Evolutionary conservation across 768 basidiomycete genomes (phyloP).

Genomic region (Kwoniella dejecticola): DNA sequence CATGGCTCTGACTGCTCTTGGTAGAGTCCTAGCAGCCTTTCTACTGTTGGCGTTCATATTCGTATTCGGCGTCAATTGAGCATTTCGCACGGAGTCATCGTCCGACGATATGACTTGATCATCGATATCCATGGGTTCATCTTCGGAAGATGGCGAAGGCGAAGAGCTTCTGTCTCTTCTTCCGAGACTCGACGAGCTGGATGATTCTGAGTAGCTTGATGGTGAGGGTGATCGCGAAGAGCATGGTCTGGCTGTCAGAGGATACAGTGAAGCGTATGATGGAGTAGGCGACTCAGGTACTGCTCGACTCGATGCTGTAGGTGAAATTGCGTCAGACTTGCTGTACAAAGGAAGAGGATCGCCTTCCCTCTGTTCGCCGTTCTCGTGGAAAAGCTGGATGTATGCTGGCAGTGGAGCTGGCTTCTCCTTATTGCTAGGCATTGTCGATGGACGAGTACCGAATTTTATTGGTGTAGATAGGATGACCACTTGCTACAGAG

Average conservation of each 20-base stretch:
- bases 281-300: slow-evolving; percentile 12
- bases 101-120: not conserved
- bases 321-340: not conserved
- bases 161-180: slow-evolving; percentile 8
- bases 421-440: slow-evolving; percentile 5
- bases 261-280: slow-evolving; percentile 10
- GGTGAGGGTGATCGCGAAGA: slow-evolving; percentile 11
- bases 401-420: slow-evolving; percentile 47
- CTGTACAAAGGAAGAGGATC: slow-evolving; percentile 50
- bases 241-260: not conserved
- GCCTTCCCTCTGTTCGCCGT: slow-evolving; percentile 45
- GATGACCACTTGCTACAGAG: slow-evolving; percentile 39
- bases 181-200: not conserved
- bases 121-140: slow-evolving; percentile 26
- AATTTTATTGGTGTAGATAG: slow-evolving; percentile 51
- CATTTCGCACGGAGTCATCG: not conserved
- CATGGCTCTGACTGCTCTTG: not conserved
- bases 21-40: not conserved
- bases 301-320: not conserved
- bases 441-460: slow-evolving; percentile 41
- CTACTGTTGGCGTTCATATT: too few relatives aligned
- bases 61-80: not conserved
- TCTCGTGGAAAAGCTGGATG: slow-evolving; percentile 54
- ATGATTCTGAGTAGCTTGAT: not conserved
- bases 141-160: slow-evolving; percentile 1